Evolutionary conservation across 129 eudicot species (phyloP).

Genomic region (Lonicera japonica): DNA sequence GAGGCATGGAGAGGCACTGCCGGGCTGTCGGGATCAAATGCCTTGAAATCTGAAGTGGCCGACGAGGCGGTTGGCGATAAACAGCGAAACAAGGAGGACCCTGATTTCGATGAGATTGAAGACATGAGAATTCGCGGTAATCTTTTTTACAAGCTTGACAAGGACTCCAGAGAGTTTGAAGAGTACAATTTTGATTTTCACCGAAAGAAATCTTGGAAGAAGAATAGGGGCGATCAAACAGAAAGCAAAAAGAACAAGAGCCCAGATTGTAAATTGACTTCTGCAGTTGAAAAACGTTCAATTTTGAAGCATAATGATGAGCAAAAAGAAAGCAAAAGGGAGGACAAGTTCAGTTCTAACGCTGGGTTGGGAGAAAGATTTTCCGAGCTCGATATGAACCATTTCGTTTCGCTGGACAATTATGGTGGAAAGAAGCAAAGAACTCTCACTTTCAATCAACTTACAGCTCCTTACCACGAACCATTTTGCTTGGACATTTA

Average conservation of each 20-base stretch:
- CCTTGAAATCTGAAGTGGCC: slow-evolving; percentile 14
- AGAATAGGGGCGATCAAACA: slow-evolving; percentile 9
- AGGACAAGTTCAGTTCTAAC: slow-evolving; percentile 4
- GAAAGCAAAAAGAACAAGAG: slow-evolving; percentile 22
- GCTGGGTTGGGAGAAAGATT: too few relatives aligned
- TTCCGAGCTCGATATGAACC: background rate
- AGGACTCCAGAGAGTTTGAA: slow-evolving; percentile 70
- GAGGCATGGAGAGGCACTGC: slow-evolving; percentile 31
- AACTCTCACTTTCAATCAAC: slow-evolving; percentile 76
- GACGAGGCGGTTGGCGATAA: slow-evolving; percentile 20
- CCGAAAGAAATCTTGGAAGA: slow-evolving; percentile 36
- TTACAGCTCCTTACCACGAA: slow-evolving; percentile 82
- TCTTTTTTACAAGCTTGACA: slow-evolving; percentile 75
- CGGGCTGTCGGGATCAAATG: slow-evolving; percentile 1
- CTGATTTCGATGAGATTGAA: slow-evolving; percentile 66
- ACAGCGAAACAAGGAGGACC: slow-evolving; percentile 15
- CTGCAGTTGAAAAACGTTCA: slow-evolving; percentile 14
- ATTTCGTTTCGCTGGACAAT: background rate
- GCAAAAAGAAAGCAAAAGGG: slow-evolving; percentile 22
- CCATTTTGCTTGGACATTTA: slow-evolving; percentile 90
- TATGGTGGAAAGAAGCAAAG: slow-evolving; percentile 41
- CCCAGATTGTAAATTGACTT: background rate
- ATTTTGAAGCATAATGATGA: slow-evolving; percentile 16
- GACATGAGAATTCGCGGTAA: slow-evolving; percentile 76
- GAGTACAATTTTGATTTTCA: slow-evolving; percentile 72